A percentile compares a stretch with the other conserved stretches of the same genome.
These are phyloP conservation scores for Starmerella bombi DNA, from an alignment of 805 yeast species.

Conservation along the genomic window DNA sequence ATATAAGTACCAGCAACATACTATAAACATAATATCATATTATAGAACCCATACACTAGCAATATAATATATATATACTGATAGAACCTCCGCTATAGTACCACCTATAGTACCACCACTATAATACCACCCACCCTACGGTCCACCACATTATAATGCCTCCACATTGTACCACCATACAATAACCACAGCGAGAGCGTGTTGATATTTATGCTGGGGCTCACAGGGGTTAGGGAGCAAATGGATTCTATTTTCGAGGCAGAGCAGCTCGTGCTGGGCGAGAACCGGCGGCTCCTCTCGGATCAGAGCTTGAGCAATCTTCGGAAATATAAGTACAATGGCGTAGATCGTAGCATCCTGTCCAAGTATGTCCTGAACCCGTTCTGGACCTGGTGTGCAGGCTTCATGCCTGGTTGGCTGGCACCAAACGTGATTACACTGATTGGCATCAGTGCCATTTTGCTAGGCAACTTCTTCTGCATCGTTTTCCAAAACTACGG, in stretches of 20 bases:
- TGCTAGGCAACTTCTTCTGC: constrained; percentile 46
- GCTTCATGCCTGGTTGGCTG: constrained; percentile 74
- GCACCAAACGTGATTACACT: constrained; percentile 90
- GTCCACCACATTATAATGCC: too few relatives aligned
- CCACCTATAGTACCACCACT: too few relatives aligned
- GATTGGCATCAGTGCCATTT: constrained; percentile 60
- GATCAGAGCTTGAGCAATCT: constrained; percentile 19
- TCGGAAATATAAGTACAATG: constrained; percentile 22
- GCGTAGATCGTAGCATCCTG: constrained; percentile 68
- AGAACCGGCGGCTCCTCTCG: constrained; percentile 18
- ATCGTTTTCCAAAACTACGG: constrained; percentile 52
- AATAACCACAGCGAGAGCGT: too few relatives aligned
- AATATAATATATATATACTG: too few relatives aligned
- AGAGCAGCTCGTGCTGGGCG: constrained; percentile 21
- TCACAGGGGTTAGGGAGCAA: too few relatives aligned
- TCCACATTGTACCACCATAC: too few relatives aligned
- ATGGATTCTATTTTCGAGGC: constrained; percentile 21
- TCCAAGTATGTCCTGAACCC: constrained; percentile 68
- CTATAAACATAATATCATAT: too few relatives aligned
- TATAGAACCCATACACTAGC: too few relatives aligned
- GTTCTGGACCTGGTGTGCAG: constrained; percentile 73
- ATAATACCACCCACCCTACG: too few relatives aligned
- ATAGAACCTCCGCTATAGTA: too few relatives aligned
- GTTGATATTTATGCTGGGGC: too few relatives aligned
- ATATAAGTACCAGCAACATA: too few relatives aligned